Evolutionary conservation across 2,329 filamentous ascomycete species (phyloP), one percentile per base, ranked within the genome.

Genomic region (Teratosphaeria epicoccoides): DNA sequence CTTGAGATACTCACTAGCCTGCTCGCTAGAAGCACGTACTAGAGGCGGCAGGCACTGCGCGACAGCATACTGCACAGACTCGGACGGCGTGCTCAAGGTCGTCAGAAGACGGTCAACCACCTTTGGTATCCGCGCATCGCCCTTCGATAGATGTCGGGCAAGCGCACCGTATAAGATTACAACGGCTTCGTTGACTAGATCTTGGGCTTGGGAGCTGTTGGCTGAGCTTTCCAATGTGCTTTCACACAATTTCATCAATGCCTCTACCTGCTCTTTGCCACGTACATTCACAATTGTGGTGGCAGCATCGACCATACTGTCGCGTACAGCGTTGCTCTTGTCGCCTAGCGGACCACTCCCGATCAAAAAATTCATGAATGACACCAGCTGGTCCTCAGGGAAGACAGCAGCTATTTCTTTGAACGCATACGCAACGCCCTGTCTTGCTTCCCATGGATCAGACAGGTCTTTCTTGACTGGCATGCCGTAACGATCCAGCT

Each of bases 91-190:
- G 67, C 85, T 93, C 44, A 98, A 75, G 6, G 94, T 96, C 22
- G 83, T 81, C 51, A 98, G 77, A 22, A 98, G 76, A 56, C 89
- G 82, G 60, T 91, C 84, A 48, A 98, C 84, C 45, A 98, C 93
- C 52, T 85, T 83, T 1, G 90, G 88, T 47, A 97, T 81, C 62
- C 94, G 90, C 58, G 82, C 73, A 67, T 98, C 93, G n/a, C 89
- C 88, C 6, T 82, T 71, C 59, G 86, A 81, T 53, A 98, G 73
- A 73, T 98, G 93, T 49, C 87, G 83, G 43, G 90, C 93, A 33
- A 98, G 74, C 49, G 94, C 91, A 66, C 93, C 93, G 62, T 98
- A 98, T 67, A 98, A 85, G 61, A 98, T 93, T 60, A 98, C 90
- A 49, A 98, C 90, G 17, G 94, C 93, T 71, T 98, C 93, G 61